These are phyloP conservation scores for Trichoderma reesei DNA, from an alignment of 495 filamentous ascomycete species.

Conservation along the genomic window DNA sequence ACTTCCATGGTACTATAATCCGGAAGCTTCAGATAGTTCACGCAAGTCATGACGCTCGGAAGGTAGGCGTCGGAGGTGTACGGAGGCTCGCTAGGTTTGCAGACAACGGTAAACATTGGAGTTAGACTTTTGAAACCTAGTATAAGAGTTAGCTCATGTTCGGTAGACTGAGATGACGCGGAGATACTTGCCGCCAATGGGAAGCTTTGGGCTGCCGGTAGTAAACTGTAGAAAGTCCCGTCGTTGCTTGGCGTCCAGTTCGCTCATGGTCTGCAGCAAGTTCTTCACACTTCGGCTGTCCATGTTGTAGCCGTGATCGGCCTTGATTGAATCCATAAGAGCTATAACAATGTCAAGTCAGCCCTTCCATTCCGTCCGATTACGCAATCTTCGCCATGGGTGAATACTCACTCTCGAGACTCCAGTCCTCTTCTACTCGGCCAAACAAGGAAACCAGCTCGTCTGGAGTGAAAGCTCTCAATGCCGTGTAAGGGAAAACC, in stretches of 20 bases:
- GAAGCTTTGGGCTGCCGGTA: constrained; percentile 95
- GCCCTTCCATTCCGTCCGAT: not conserved
- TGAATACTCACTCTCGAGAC: constrained; percentile 72
- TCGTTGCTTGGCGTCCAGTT: constrained; percentile 61
- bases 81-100: constrained; percentile 91
- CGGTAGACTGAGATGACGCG: not conserved
- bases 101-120: constrained; percentile 97
- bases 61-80: constrained; percentile 95
- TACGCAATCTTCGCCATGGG: not conserved
- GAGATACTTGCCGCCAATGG: constrained; percentile 75
- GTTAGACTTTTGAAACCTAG: constrained; percentile 92
- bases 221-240: constrained; percentile 97
- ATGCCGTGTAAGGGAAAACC: constrained; percentile 88
- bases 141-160: constrained; percentile 13
- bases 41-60: constrained; percentile 98
- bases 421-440: constrained; percentile 92
- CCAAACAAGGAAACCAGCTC: constrained; percentile 98
- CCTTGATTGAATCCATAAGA: constrained; percentile 96
- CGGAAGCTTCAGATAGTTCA: constrained; percentile 97
- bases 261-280: constrained; percentile 90
- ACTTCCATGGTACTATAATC: constrained; percentile 80
- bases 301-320: constrained; percentile 99
- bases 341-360: constrained; percentile 40
- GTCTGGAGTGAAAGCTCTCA: constrained; percentile 90
- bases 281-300: constrained; percentile 96